A percentile compares a stretch with the other conserved stretches of the same genome.
These are phyloP conservation scores for Asterionellopsis glacialis DNA, from an alignment of 108 stramenopile species.

Conservation along the genomic window DNA sequence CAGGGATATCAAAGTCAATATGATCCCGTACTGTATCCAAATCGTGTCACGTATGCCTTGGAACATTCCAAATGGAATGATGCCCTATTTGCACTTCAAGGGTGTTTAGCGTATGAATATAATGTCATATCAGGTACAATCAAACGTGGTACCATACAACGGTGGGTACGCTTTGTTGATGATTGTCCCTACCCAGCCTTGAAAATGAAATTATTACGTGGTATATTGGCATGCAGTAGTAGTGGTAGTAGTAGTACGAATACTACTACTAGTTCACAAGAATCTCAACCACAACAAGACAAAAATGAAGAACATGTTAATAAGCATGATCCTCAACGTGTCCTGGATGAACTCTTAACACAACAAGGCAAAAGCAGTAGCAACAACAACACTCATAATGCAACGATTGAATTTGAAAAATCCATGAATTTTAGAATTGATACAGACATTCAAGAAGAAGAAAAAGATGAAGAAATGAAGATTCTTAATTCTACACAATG, in stretches of 20 bases:
- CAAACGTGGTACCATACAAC: constrained; percentile 40
- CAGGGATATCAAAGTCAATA: constrained; percentile 6
- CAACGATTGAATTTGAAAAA: no score
- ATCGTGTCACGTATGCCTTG: constrained; percentile 12
- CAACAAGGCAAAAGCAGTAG: no score
- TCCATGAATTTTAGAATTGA: no score
- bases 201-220: constrained; percentile 3
- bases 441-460: background rate
- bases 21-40: constrained; percentile 15
- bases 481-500: background rate
- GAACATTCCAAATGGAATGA: constrained; percentile 15
- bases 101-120: constrained; percentile 17
- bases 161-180: constrained; percentile 39
- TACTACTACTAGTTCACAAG: no score
- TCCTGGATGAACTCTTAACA: background rate
- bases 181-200: background rate
- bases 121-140: background rate
- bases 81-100: constrained; percentile 17
- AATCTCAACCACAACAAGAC: background rate
- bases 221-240: background rate
- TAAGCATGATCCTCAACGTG: constrained; percentile 1
- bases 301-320: background rate
- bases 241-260: no score
- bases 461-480: background rate
- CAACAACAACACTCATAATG: background rate